These are phyloP conservation scores for Mycena indigotica DNA, from an alignment of 768 basidiomycete genomes.

Conservation along the genomic window DNA sequence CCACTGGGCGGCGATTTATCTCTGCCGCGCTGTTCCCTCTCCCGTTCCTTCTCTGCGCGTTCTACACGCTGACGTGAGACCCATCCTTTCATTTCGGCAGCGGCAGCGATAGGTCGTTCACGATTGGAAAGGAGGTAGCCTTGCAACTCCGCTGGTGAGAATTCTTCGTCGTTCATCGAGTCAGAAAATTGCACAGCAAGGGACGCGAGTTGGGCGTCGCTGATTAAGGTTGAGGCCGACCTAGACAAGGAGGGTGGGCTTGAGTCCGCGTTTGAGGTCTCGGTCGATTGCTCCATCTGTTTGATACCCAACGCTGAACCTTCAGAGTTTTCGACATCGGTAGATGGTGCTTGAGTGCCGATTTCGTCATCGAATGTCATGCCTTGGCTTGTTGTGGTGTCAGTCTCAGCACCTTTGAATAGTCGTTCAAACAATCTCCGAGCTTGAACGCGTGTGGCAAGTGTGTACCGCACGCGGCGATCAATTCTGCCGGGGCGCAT, in stretches of 20 bases:
- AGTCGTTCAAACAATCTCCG: constrained; percentile 27
- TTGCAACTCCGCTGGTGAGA: constrained; percentile 63
- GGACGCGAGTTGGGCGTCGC: constrained; percentile 20
- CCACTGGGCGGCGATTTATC: no score
- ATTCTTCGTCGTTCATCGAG: constrained; percentile 47
- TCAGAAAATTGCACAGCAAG: constrained; percentile 46
- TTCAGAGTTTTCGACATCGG: no score
- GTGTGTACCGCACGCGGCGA: constrained; percentile 29
- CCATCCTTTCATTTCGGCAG: constrained; percentile 44
- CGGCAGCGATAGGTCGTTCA: constrained; percentile 39
- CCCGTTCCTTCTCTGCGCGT: constrained; percentile 9
- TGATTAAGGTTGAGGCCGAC: background rate
- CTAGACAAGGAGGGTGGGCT: no score
- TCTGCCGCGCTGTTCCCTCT: constrained; percentile 10
- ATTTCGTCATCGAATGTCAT: background rate
- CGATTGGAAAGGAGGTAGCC: constrained; percentile 55
- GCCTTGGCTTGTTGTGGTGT: constrained; percentile 17
- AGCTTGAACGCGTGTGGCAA: constrained; percentile 26
- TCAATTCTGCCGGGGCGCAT: constrained; percentile 34
- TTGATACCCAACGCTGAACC: no score
- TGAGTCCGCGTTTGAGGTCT: background rate
- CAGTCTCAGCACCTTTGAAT: constrained; percentile 17
- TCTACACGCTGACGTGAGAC: constrained; percentile 31
- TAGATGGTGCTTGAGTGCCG: no score
- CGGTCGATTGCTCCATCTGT: background rate